These are phyloP conservation scores for Acacia crassicarpa DNA, from an alignment of 306 rosid genomes.

Conservation along the genomic window DNA sequence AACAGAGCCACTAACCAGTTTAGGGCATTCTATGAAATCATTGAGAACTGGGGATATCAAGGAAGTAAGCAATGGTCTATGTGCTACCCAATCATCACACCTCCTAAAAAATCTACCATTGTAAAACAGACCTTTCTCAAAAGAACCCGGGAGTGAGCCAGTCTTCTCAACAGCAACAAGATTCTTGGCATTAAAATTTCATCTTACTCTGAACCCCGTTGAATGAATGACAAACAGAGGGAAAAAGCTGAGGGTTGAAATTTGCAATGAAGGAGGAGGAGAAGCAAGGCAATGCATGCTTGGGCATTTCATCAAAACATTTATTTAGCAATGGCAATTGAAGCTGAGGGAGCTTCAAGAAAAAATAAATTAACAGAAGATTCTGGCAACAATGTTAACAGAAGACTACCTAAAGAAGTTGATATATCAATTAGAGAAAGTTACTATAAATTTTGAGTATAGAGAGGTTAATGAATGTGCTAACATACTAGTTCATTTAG, in stretches of 20 bases:
- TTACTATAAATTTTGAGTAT: neutral
- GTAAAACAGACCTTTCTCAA: neutral
- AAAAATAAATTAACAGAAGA: neutral
- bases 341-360: neutral
- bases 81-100: neutral
- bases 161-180: neutral
- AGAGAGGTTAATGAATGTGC: neutral
- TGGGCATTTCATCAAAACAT: neutral
- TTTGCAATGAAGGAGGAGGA: neutral
- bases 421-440: neutral
- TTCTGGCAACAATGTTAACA: neutral
- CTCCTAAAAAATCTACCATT: neutral
- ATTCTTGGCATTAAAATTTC: neutral
- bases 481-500: neutral
- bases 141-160: neutral
- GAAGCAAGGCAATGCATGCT: neutral
- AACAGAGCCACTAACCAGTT: neutral
- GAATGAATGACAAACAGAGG: neutral
- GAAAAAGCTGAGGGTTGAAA: neutral
- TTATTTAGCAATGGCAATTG: neutral
- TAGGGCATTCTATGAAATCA: neutral
- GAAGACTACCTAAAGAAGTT: neutral
- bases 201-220: neutral
- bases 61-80: neutral
- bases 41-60: neutral